Base-by-base conservation (phyloP, 2,329 filamentous ascomycete genomes). In the Colletotrichum tofieldiae region DNA sequence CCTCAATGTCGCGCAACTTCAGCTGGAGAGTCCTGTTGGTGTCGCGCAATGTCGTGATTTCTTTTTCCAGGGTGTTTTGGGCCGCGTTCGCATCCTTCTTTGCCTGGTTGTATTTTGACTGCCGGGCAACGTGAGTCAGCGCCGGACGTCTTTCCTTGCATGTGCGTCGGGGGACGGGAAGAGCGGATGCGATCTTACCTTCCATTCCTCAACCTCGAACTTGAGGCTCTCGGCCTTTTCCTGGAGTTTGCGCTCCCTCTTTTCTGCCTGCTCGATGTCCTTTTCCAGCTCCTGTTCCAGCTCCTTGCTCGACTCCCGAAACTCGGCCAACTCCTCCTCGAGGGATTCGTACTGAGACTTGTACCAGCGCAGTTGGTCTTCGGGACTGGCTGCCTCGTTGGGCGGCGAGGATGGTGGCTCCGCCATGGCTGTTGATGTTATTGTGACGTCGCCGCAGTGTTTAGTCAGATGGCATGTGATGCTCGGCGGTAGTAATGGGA, bases 181-280 rank as follows among this genome's bases (percentile, higher is more conserved):
- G 16, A 55, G 55, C 23, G 18, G 29, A n/a, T 35, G n/a, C 35
- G 6, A 55, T 62, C 71, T 65, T 41, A 77, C 95, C 92, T 98
- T 98, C 96, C 96, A 99, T 84, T 99, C 96, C 71, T 98, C 95
- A 0, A 96, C 95, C 82, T 98, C 95, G 79, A 94, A 99, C 61
- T 89, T 91, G 74, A 97, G 83, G 47, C 88, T 89, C 82, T 98
- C 96, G 0, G 94, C 93, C 85, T 96, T 97, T 82, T 97, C 93
- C 81, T 95, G 92, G 77, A 98, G 84, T 75, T 91, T 87, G 75
- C 95, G 90, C 84, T 98, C 96, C 77, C 95, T 91, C 86, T 97
- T 97, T 86, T 99, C 96, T 55, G 95, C 95, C 55, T 94, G 93
- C 78, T 98, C 96, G 69, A 99, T 92, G 81, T 99, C 96, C 86